Base-by-base conservation (phyloP, 768 basidiomycete species). In the Steccherinum ochraceum region DNA sequence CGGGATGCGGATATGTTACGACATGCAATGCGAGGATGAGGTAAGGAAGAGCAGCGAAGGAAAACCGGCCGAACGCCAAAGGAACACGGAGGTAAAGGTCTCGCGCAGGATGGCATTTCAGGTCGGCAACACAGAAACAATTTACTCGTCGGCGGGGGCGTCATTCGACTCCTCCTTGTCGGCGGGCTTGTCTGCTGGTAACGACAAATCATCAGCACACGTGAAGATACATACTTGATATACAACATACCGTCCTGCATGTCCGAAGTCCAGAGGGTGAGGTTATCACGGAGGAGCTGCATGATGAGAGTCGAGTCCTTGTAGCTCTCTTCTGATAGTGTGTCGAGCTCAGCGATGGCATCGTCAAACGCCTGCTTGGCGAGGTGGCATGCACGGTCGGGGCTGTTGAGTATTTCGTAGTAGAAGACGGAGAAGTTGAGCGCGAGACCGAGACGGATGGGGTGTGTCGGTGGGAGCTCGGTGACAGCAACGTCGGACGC, bases 371-470 rank as follows among this genome's bases (percentile, higher is more conserved):
- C 94, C 72, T 96, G 93, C 78, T 98, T 98, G 69, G 94, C 94
- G 59, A 97, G 88, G 67, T 94, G 91, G 78, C 94, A 96, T 47
- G 95, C 95, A 71, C 93, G 91, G 72, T 96, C 94, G 60, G 95
- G 93, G 72, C 88, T 89, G 83, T 96, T 96, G 71, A 96, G 85
- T 69, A 97, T 96, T 73, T 97, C 94, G 76, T 96, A 96, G 82
- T 97, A 97, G 81, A 98, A 97, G 46, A 98, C 94, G 49, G 93
- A 96, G 83, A 97, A 97, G 83, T 98, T 98, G 66, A 98, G 80
- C 43, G 94, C 94, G 50, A 98, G 89, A 71, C 95, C 95, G 56
- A 98, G 90, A 65, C 94, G 93, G 73, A 97, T 97, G 56, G 93
- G 94, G 75, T 96, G 94, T 66, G 93, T 96, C 24, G 90, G 89